Evolutionary conservation across 305 asterid genomes (phyloP).

Genomic region (Fraxinus sp.): DNA sequence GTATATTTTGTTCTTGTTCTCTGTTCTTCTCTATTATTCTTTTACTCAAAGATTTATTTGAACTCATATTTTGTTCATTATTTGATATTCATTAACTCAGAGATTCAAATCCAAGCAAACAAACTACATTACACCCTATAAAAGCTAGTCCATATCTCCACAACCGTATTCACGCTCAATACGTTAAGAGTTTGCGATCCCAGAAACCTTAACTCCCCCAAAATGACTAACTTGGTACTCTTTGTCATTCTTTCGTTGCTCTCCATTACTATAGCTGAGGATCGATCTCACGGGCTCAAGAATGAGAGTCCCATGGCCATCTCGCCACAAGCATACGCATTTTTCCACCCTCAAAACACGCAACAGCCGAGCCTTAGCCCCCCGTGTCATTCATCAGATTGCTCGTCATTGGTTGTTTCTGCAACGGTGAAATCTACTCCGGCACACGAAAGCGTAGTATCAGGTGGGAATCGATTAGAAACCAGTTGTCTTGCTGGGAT

Average conservation of each 20-base stretch:
- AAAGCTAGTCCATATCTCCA: not conserved
- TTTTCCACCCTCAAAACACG: not conserved
- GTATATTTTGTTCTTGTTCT: not conserved
- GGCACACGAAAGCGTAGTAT: not conserved
- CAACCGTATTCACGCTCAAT: not conserved
- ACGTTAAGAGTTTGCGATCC: not conserved
- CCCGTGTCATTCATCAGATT: not conserved
- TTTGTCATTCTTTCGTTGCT: not conserved
- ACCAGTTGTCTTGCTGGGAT: not conserved
- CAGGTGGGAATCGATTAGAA: not conserved
- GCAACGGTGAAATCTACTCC: not conserved
- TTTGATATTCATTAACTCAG: not conserved
- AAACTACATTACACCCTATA: not conserved
- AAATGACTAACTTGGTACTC: not conserved
- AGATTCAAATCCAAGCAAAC: not conserved
- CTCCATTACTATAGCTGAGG: not conserved
- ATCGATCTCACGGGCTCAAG: slow-evolving; percentile 2
- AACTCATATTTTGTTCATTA: not conserved
- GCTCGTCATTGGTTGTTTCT: not conserved
- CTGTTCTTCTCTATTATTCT: not conserved
- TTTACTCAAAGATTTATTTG: not conserved
- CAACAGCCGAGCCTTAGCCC: not conserved
- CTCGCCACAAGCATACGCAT: not conserved
- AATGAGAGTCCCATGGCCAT: not conserved
- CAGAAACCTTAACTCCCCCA: not conserved